Base-by-base conservation (phyloP, 345 rosid species). In the Corymbia maculata region DNA sequence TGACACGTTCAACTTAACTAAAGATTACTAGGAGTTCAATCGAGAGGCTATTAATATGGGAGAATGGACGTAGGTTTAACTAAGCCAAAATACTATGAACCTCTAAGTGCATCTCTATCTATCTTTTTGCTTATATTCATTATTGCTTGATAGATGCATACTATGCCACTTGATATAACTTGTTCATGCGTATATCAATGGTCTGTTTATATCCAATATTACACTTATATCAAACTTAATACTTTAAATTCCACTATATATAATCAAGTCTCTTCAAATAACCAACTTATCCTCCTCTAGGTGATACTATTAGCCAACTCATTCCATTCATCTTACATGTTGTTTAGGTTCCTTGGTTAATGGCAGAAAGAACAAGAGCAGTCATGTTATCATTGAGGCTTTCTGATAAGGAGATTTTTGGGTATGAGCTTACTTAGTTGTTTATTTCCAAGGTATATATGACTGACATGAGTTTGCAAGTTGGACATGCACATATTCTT, bases 381-480 rank as follows among this genome's bases (percentile, higher is more conserved):
- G 0, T 55, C 4, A 11, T 55, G 28, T 55, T 22, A 55, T 55
- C 0, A 5, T 26, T 1, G 5, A 1, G 28, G 28, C 28, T 21
- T 55, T 55, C 22, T 55, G 61, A 55, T 55, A 22, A 55, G 28
- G 28, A 5, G 1, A 55, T 55, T 55, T 55, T 55, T 21, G 12
- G 61, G 26, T 55, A 55, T 55, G 61, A 55, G 22, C 12, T 36
- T 55, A 55, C 26, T 55, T 21, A 55, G 10, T 55, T 55, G 11
- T 55, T 19, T 55, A 21, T 53, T 53, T 7, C 8, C 19, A 53
- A 21, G 2, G 8, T 21, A 26, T 8, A 21, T 55, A 55, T 55
- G 28, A 55, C 0, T 8, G 12, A 55, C 26, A 55, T 55, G 26
- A 1, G 61, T 5, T 55, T 55, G 4, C 2, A 4, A 55, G 28